phyloP scores from a whole-genome alignment of 305 asterid genomes.

The Rubia balearica region DNA sequence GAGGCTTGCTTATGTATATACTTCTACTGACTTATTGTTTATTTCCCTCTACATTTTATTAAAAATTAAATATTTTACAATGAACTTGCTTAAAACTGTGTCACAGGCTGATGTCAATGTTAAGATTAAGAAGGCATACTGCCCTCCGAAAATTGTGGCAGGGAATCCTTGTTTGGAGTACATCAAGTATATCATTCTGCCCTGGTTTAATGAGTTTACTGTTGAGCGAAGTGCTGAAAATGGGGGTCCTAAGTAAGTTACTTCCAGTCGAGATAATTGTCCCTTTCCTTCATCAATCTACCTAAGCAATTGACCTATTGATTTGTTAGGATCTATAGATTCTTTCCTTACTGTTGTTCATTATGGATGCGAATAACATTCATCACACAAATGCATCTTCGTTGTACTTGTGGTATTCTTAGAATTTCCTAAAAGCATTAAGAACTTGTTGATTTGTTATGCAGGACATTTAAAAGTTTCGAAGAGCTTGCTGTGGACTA shows the following conservation, averaged over 20 bases:
- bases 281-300: neutral
- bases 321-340: neutral
- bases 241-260: conserved; percentile 80
- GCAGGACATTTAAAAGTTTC: conserved; percentile 33
- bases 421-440: neutral
- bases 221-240: conserved; percentile 70
- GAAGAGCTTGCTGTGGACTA: conserved; percentile 52
- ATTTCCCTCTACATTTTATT: neutral
- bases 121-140: conserved; percentile 79
- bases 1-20: neutral
- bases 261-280: neutral
- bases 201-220: conserved; percentile 64
- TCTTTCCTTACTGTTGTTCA: neutral
- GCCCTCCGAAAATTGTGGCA: conserved; percentile 66
- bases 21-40: neutral
- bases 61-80: neutral
- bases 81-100: neutral
- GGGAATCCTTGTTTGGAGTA: conserved; percentile 86
- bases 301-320: neutral
- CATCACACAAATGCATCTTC: neutral
- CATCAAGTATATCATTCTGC: conserved; percentile 59
- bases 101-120: conserved; percentile 67
- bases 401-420: neutral
- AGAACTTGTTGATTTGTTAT: neutral
- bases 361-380: neutral